phyloP scores from a whole-genome alignment of 163 green algal genomes.

The Scenedesmus sp. region DNA sequence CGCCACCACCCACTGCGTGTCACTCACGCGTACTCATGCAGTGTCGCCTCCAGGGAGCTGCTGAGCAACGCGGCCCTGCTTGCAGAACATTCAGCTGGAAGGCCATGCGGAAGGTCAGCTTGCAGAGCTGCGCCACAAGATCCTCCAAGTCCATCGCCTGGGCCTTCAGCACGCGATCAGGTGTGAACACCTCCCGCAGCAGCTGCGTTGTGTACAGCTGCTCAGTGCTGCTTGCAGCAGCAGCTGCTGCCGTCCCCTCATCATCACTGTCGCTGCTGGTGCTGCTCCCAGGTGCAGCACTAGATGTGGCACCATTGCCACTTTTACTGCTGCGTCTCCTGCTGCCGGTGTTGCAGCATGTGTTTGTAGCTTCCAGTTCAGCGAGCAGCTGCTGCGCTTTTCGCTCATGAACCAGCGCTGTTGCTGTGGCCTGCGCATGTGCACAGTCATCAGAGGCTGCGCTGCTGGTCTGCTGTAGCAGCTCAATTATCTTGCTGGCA shows the following conservation, averaged over 20 bases:
- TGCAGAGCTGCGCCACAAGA: not conserved
- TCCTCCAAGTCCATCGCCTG: not conserved
- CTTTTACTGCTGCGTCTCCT: too few species aligned
- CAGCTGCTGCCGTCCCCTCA: not conserved
- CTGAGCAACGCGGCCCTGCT: not conserved
- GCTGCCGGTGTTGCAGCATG: not conserved
- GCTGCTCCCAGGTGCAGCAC: not conserved
- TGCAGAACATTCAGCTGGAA: not conserved
- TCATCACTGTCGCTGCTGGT: not conserved
- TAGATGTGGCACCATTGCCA: not conserved
- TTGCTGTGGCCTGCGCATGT: not conserved
- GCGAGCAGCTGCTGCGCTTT: not conserved
- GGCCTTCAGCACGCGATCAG: not conserved
- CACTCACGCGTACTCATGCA: slow-evolving; percentile 6
- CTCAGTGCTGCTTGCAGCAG: not conserved
- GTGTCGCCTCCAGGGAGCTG: not conserved
- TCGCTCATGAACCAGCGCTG: not conserved
- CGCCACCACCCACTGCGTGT: too few species aligned
- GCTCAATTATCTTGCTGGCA: not conserved
- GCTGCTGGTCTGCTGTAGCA: slow-evolving; percentile 1
- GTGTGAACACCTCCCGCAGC: not conserved
- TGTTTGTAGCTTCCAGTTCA: not conserved
- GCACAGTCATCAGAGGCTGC: not conserved
- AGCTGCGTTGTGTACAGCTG: not conserved
- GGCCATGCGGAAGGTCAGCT: not conserved